Conservation (phyloP, 306 rosid genomes). For the Vigna unguiculata region DNA sequence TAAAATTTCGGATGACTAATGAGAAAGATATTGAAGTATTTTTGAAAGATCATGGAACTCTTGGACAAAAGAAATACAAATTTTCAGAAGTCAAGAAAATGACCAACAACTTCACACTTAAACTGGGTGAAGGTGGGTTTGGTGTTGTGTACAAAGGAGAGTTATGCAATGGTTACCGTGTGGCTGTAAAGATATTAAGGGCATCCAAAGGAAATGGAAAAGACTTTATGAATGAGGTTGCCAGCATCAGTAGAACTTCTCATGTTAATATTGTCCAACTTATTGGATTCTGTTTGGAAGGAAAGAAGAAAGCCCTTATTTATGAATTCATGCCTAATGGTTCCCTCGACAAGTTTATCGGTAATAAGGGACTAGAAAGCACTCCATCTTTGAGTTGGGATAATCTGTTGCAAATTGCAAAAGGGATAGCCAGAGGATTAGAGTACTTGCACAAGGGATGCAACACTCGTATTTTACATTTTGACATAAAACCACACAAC, state of each 20-base stretch:
- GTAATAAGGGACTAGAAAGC: background rate
- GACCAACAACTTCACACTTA: slow-evolving; percentile 47
- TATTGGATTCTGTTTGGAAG: slow-evolving; percentile 56
- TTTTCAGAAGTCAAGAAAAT: slow-evolving; percentile 47
- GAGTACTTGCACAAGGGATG: slow-evolving; percentile 37
- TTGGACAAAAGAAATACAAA: no score
- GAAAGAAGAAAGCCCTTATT: slow-evolving; percentile 12
- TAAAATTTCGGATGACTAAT: no score
- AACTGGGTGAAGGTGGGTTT: slow-evolving; percentile 19
- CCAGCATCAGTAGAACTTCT: background rate
- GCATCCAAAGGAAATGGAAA: slow-evolving; percentile 47
- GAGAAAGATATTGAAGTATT: background rate
- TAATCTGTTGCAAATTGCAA: background rate
- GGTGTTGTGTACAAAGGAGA: slow-evolving; percentile 43
- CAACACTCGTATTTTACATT: no score
- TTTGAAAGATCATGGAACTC: no score
- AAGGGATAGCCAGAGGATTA: slow-evolving; percentile 53
- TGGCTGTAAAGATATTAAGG: slow-evolving; percentile 53
- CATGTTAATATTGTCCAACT: slow-evolving; percentile 52
- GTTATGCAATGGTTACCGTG: background rate
- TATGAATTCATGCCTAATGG: slow-evolving; percentile 53
- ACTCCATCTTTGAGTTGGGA: slow-evolving; percentile 46
- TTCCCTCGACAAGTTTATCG: slow-evolving; percentile 57
- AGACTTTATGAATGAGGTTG: slow-evolving; percentile 49
- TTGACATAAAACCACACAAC: no score